phyloP scores from a whole-genome alignment of 805 yeast genomes.

The Millerozyma miso region DNA sequence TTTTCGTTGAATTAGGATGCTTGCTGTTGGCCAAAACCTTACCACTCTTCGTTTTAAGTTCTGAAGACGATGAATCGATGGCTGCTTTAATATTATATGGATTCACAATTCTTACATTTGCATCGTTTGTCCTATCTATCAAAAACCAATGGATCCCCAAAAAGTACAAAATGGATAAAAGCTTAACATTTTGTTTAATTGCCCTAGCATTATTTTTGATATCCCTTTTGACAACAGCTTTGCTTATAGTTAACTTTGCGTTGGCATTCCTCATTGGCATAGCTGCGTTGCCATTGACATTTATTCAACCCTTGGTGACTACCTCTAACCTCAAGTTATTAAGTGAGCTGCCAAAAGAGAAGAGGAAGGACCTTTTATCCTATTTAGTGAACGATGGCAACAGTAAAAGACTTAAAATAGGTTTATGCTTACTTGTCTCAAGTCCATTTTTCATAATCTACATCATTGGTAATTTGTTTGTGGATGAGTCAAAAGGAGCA shows the following conservation, averaged over 20 bases:
- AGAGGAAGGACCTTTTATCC: conserved; percentile 4
- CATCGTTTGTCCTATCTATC: conserved; percentile 14
- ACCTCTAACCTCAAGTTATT: conserved; percentile 3
- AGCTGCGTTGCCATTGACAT: conserved; percentile 70
- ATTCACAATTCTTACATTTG: conserved; percentile 10
- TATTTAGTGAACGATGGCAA: neutral
- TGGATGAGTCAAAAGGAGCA: conserved; percentile 29
- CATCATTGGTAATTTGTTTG: conserved; percentile 22
- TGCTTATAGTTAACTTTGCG: conserved; percentile 80
- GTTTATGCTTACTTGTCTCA: conserved; percentile 36
- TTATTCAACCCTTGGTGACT: conserved; percentile 40
- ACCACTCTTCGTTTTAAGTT: conserved; percentile 18
- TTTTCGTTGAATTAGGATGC: conserved; percentile 22
- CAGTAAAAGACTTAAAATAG: conserved; percentile 19
- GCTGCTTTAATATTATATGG: conserved; percentile 14
- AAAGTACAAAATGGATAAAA: conserved; percentile 13
- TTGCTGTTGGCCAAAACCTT: conserved; percentile 20
- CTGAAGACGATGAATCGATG: conserved; percentile 9
- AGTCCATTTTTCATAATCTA: conserved; percentile 47
- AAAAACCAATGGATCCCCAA: conserved; percentile 2
- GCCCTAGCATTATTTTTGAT: conserved; percentile 53
- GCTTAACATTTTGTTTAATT: conserved; percentile 22
- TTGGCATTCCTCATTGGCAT: conserved; percentile 70
- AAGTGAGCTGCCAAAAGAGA: neutral
- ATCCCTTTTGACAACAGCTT: conserved; percentile 65